Evolutionary conservation across 202 grass and related monocot species (phyloP).

Genomic region (Cymbopogon flexuosus): DNA sequence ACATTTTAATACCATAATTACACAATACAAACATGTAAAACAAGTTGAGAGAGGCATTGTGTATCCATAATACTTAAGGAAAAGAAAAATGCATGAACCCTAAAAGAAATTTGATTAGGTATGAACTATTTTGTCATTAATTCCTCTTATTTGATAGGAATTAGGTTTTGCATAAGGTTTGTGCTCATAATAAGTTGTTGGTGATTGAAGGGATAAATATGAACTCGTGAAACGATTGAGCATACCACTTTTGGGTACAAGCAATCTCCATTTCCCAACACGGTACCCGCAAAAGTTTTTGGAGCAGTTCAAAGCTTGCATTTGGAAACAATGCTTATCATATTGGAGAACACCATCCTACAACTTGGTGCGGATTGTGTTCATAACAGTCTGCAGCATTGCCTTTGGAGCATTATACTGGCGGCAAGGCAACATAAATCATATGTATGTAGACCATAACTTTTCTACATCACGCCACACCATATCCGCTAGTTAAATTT

Average conservation of each 20-base stretch:
- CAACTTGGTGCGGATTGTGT: conserved; percentile 56
- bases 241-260: conserved; percentile 32
- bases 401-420: conserved; percentile 45
- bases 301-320: conserved; percentile 75
- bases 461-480: neutral
- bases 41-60: neutral
- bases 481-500: neutral
- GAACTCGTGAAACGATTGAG: conserved; percentile 43
- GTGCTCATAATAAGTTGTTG: neutral
- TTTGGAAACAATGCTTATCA: conserved; percentile 79
- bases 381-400: conserved; percentile 25
- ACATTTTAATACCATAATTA: neutral
- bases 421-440: conserved; percentile 51
- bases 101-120: neutral
- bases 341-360: conserved; percentile 93
- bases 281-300: conserved; percentile 45
- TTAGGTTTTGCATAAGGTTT: neutral
- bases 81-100: neutral
- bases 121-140: neutral
- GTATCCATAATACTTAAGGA: neutral
- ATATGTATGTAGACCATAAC: conserved; percentile 42
- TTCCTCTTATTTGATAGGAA: neutral
- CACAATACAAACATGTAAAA: neutral
- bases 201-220: conserved; percentile 51
- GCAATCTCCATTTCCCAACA: conserved; percentile 53